phyloP scores from a whole-genome alignment of 768 basidiomycete genomes.

The Rhodotorula graminis region DNA sequence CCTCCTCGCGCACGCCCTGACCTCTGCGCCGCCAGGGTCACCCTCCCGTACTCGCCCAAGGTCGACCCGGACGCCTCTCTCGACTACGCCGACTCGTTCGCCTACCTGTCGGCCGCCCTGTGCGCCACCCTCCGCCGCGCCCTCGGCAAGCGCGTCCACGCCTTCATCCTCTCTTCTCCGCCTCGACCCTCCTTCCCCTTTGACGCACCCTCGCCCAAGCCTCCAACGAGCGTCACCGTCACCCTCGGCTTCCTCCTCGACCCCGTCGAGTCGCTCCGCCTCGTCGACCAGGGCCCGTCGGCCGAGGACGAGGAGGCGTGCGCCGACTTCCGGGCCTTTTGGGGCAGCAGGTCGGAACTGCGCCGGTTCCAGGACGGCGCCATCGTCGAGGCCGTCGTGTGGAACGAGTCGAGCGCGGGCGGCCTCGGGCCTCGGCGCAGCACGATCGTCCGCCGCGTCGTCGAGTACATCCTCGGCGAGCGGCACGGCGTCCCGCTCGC shows the following conservation, averaged over 20 bases:
- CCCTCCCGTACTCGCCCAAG: slow-evolving; percentile 12
- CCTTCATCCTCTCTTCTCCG: slow-evolving; percentile 54
- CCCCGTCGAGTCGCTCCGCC: slow-evolving; percentile 65
- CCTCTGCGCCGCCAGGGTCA: slow-evolving; percentile 11
- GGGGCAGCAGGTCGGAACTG: slow-evolving; percentile 88
- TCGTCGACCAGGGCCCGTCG: slow-evolving; percentile 87
- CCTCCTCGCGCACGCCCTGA: neutral
- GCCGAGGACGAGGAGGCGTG: slow-evolving; percentile 57
- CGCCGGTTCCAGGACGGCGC: slow-evolving; percentile 93
- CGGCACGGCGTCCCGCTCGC: slow-evolving; percentile 63
- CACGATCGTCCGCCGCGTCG: slow-evolving; percentile 68
- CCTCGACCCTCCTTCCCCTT: neutral
- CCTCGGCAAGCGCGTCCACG: slow-evolving; percentile 66
- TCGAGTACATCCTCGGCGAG: slow-evolving; percentile 64
- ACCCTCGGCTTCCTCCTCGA: slow-evolving; percentile 73
- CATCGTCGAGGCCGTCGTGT: slow-evolving; percentile 90
- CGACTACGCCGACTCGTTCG: slow-evolving; percentile 27
- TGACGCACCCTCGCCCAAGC: slow-evolving; percentile 38
- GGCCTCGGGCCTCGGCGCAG: slow-evolving; percentile 62
- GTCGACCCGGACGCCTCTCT: slow-evolving; percentile 21
- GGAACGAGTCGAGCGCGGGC: slow-evolving; percentile 56
- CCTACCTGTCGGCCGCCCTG: slow-evolving; percentile 41
- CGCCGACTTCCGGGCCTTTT: slow-evolving; percentile 70
- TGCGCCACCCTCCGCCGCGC: slow-evolving; percentile 54
- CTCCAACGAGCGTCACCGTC: slow-evolving; percentile 50